A percentile compares a stretch with the other conserved stretches of the same genome.
These are phyloP conservation scores for Russula abietina DNA, from an alignment of 768 basidiomycete species.

Conservation along the genomic window DNA sequence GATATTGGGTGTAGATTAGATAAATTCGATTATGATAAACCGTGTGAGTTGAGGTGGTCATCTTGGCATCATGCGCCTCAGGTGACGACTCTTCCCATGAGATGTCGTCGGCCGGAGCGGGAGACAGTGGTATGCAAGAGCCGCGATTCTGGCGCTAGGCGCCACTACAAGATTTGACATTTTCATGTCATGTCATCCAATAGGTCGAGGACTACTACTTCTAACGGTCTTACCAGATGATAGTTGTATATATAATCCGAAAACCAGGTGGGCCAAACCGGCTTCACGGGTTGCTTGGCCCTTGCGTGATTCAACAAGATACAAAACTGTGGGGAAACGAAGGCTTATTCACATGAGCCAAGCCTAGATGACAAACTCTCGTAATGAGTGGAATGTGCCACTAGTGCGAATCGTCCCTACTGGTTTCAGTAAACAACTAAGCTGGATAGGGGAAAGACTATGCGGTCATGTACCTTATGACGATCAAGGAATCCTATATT, in stretches of 20 bases:
- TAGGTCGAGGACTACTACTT: not conserved
- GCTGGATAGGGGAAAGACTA: conserved; percentile 9
- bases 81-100: not conserved
- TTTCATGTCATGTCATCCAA: not conserved
- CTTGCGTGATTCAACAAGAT: not conserved
- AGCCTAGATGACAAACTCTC: not conserved
- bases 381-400: not conserved
- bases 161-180: not conserved
- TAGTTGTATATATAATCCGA: not conserved
- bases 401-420: no score
- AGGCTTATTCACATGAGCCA: not conserved
- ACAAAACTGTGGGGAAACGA: no score
- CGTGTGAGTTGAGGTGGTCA: not conserved
- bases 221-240: not conserved
- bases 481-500: not conserved
- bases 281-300: not conserved
- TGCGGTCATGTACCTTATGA: not conserved
- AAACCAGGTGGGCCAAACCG: not conserved
- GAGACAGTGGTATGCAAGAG: not conserved
- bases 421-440: not conserved
- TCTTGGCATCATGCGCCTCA: not conserved
- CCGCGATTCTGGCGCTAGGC: not conserved
- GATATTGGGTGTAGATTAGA: not conserved
- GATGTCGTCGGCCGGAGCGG: not conserved
- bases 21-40: not conserved